Base-by-base conservation (phyloP, 768 basidiomycete species). In the Paxillus involutus region DNA sequence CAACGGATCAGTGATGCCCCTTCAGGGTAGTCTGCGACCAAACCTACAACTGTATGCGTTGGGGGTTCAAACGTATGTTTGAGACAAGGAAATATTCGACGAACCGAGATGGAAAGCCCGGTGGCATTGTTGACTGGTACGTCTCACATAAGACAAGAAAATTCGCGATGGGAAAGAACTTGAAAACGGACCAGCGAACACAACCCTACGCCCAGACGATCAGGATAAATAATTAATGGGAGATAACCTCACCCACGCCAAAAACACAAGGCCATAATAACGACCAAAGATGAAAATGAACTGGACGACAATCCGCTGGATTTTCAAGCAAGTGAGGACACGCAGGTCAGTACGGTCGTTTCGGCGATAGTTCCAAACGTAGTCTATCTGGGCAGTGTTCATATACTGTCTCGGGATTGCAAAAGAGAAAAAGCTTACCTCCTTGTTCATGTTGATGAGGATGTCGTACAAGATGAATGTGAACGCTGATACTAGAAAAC, bases 191-290 rank as follows among this genome's bases (percentile, higher is more conserved):
- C 64, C 54, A 24, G 44, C 16, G 26, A 66, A 60, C 35, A 56
- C 49, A 44, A 51, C 16, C 36, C 63, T 63, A 44, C 13, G 48
- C 41, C 16, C 13, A n/a, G 14, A 3, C 1, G 14, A n/a, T 59
- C 36, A 57, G 21, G 26, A 44, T 44, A 29, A 4, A 40, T 12
- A 8, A 4, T 21, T 12, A 12, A 12, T 21, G 6, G 30, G n/a
- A 16, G 19, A 10, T 7, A 6, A 17, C 8, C 26, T 8, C 42
- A 53, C 57, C 29, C 13, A 65, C 62, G 47, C 49, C 33, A 64
- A 53, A 49, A 52, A 65, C 26, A 67, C n/a, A 30, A 64, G 37
- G 12, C 65, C 64, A 17, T 65, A 65, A 44, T 67, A 65, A 19
- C 65, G 61, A 19, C 62, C 48, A 33, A 65, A 59, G 21, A 67